Evolutionary conservation across 495 filamentous ascomycete genomes (phyloP).

Genomic region (Penicillium riverlandense): DNA sequence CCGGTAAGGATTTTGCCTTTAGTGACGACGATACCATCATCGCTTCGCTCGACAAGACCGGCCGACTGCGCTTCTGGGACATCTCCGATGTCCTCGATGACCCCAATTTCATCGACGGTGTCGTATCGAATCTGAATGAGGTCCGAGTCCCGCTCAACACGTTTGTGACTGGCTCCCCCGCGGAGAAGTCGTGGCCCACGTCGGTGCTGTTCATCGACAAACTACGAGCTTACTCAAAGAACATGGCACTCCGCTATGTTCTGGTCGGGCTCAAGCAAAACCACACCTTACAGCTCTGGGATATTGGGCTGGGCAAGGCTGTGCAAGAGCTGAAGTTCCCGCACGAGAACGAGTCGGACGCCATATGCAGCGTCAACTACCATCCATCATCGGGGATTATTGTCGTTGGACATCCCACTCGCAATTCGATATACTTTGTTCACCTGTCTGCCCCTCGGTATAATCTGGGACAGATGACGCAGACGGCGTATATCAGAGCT

Average conservation of each 20-base stretch:
- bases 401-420: conserved; percentile 88
- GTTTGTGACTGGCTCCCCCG: conserved; percentile 66
- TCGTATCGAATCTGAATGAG: conserved; percentile 48
- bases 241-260: conserved; percentile 82
- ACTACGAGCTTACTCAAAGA: conserved; percentile 79
- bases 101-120: conserved; percentile 45
- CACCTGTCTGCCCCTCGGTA: conserved; percentile 91
- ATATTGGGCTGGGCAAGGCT: conserved; percentile 87
- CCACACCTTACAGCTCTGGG: conserved; percentile 97
- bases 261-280: conserved; percentile 98
- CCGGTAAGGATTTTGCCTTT: conserved; percentile 96
- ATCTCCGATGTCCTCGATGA: conserved; percentile 65
- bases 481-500: conserved; percentile 76
- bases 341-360: conserved; percentile 93
- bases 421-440: conserved; percentile 95
- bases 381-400: conserved; percentile 86
- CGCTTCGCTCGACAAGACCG: conserved; percentile 92
- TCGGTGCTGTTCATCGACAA: conserved; percentile 96
- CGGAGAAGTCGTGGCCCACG: conserved; percentile 89
- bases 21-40: conserved; percentile 92
- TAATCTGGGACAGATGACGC: conserved; percentile 67
- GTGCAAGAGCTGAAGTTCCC: conserved; percentile 96
- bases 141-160: conserved; percentile 71
- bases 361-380: conserved; percentile 92
- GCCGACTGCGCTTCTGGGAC: conserved; percentile 95